phyloP scores from a whole-genome alignment of 2,329 filamentous ascomycete genomes.

The Scytalidium sp. region DNA sequence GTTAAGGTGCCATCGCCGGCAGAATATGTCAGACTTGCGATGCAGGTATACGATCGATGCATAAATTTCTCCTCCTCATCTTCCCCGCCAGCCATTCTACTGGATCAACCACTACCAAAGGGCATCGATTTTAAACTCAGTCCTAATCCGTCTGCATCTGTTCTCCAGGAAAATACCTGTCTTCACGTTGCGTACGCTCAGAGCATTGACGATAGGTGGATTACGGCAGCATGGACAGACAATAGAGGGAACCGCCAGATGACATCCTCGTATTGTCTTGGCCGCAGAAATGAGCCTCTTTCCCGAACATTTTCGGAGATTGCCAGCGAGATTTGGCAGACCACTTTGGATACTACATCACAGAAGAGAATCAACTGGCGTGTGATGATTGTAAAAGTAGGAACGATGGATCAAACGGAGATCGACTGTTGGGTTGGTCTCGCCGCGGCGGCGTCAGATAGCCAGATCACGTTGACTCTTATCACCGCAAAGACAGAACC shows the following conservation, averaged over 20 bases:
- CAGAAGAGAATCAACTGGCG: constrained; percentile 73
- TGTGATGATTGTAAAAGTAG: constrained; percentile 70
- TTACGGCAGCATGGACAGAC: constrained; percentile 79
- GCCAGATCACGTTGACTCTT: constrained; percentile 52
- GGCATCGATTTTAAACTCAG: constrained; percentile 73
- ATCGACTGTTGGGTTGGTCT: constrained; percentile 56
- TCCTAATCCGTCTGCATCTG: constrained; percentile 64
- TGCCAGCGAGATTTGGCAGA: constrained; percentile 75
- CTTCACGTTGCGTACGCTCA: constrained; percentile 78
- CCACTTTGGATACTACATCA: constrained; percentile 70
- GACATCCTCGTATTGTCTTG: constrained; percentile 70
- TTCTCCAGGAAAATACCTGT: constrained; percentile 75
- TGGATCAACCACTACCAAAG: constrained; percentile 68
- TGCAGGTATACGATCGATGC: constrained; percentile 78
- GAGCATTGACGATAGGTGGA: constrained; percentile 74
- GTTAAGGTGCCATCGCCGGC: constrained; percentile 60
- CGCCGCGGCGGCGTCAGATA: constrained; percentile 48
- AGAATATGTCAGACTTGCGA: constrained; percentile 61
- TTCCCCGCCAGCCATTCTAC: constrained; percentile 67
- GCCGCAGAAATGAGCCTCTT: constrained; percentile 51
- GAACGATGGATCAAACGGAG: constrained; percentile 65
- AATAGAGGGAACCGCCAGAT: constrained; percentile 71
- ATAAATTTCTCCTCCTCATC: constrained; percentile 52
- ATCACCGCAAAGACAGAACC: constrained; percentile 65
- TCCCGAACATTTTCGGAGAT: constrained; percentile 58